phyloP scores from a whole-genome alignment of 768 basidiomycete genomes.

The Pleurotus salmoneostramineus region DNA sequence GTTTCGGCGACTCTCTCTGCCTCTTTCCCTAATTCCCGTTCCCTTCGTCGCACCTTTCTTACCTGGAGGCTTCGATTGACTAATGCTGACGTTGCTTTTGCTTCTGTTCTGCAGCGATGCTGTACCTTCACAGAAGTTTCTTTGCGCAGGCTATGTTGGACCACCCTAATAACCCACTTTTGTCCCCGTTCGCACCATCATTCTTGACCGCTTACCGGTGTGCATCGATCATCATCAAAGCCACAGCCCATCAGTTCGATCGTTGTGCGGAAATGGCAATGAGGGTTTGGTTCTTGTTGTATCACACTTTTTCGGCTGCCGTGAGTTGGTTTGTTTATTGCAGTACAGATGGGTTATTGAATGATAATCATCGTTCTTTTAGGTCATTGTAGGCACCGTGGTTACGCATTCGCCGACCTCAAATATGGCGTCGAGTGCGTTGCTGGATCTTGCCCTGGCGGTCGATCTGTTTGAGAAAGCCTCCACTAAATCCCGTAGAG shows the following conservation, averaged over 20 bases:
- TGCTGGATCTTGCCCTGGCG: slow-evolving; percentile 43
- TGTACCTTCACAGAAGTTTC: slow-evolving; percentile 53
- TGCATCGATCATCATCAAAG: slow-evolving; percentile 48
- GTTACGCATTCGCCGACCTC: slow-evolving; percentile 53
- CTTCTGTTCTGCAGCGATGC: slow-evolving; percentile 31
- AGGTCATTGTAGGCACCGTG: slow-evolving; percentile 60
- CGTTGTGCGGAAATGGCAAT: slow-evolving; percentile 42
- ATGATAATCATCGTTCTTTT: background rate
- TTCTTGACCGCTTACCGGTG: slow-evolving; percentile 52
- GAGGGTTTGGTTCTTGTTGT: slow-evolving; percentile 47
- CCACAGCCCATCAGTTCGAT: slow-evolving; percentile 44
- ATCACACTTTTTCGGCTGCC: slow-evolving; percentile 48
- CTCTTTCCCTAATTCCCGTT: too few species aligned
- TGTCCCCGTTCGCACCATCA: slow-evolving; percentile 52
- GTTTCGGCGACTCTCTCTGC: too few species aligned
- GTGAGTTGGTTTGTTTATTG: slow-evolving; percentile 21
- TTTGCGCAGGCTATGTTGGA: slow-evolving; percentile 57
- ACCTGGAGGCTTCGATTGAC: too few species aligned
- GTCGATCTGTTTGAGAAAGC: slow-evolving; percentile 43
- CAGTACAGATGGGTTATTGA: background rate
- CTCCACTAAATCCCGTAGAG: slow-evolving; percentile 40
- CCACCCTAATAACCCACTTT: slow-evolving; percentile 46
- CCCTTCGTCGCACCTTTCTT: too few species aligned
- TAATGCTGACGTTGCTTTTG: too few species aligned
- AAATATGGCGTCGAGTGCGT: slow-evolving; percentile 43